phyloP scores from a whole-genome alignment of 2,329 filamentous ascomycete genomes.

The Fusarium multiceps region DNA sequence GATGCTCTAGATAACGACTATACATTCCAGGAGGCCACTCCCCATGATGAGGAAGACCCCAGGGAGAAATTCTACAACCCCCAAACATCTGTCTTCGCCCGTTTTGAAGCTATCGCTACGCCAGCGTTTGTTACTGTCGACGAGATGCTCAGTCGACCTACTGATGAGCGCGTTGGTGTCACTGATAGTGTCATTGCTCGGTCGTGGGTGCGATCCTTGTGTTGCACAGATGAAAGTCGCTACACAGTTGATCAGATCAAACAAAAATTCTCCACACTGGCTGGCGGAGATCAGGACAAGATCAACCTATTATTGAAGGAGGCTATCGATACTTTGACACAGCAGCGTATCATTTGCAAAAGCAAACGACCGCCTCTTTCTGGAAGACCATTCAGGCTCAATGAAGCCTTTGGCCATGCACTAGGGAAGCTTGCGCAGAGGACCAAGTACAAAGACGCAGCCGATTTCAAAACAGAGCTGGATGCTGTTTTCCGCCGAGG shows the following conservation, averaged over 20 bases:
- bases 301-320: slow-evolving; percentile 60
- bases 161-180: slow-evolving; percentile 20
- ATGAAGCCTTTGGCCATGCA: slow-evolving; percentile 66
- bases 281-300: slow-evolving; percentile 51
- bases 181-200: slow-evolving; percentile 58
- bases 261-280: slow-evolving; percentile 64
- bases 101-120: slow-evolving; percentile 65
- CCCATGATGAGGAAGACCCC: slow-evolving; percentile 56
- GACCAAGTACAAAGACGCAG: slow-evolving; percentile 68
- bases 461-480: slow-evolving; percentile 68
- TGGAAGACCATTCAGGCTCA: slow-evolving; percentile 72
- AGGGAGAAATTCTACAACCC: slow-evolving; percentile 67
- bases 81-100: slow-evolving; percentile 65
- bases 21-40: slow-evolving; percentile 52
- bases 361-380: slow-evolving; percentile 68
- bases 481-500: slow-evolving; percentile 64
- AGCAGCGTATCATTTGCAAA: slow-evolving; percentile 67
- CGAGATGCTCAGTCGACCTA: slow-evolving; percentile 15
- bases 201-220: slow-evolving; percentile 70
- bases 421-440: slow-evolving; percentile 67
- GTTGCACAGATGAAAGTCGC: slow-evolving; percentile 61
- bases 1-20: slow-evolving; percentile 58
- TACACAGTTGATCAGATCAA: slow-evolving; percentile 63
- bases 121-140: slow-evolving; percentile 54
- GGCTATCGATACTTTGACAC: slow-evolving; percentile 61